Evolutionary conservation across 2,329 filamentous ascomycete genomes (phyloP).

Genomic region (Apiospora pterosperma): DNA sequence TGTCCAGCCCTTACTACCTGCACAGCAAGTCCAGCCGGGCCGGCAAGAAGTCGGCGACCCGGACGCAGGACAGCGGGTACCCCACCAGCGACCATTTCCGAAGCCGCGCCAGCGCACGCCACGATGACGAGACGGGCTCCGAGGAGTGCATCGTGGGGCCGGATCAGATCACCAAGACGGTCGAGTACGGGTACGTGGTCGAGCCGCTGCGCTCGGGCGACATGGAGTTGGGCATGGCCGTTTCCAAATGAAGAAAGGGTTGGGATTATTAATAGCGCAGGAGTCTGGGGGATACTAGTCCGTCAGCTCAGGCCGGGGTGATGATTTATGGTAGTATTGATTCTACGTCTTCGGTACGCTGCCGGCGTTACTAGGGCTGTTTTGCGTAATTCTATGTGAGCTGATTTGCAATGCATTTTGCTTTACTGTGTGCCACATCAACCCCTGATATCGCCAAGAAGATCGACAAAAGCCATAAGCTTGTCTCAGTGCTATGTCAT

Average conservation of each 20-base stretch:
- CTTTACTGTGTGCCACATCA: no score
- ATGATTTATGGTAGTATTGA: neutral
- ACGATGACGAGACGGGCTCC: conserved; percentile 4
- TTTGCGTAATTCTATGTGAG: neutral
- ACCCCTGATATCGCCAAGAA: no score
- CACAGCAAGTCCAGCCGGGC: neutral
- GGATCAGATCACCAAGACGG: conserved; percentile 12
- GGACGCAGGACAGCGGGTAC: neutral
- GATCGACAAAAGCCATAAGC: no score
- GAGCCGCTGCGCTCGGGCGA: neutral
- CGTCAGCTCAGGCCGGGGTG: neutral
- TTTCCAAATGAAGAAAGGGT: neutral
- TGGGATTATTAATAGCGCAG: neutral
- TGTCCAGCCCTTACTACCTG: neutral
- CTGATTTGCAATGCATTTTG: neutral
- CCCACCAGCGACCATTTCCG: conserved; percentile 6
- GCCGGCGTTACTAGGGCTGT: neutral
- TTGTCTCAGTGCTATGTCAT: no score
- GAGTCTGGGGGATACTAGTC: neutral
- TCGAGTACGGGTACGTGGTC: conserved; percentile 12
- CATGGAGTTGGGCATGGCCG: neutral
- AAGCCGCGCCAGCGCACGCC: neutral
- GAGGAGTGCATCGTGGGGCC: conserved; percentile 14
- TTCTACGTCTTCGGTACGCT: neutral
- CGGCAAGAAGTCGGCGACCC: neutral